Base-by-base conservation (phyloP, 202 grass and related monocot species). In the Saccharum hybrid region DNA sequence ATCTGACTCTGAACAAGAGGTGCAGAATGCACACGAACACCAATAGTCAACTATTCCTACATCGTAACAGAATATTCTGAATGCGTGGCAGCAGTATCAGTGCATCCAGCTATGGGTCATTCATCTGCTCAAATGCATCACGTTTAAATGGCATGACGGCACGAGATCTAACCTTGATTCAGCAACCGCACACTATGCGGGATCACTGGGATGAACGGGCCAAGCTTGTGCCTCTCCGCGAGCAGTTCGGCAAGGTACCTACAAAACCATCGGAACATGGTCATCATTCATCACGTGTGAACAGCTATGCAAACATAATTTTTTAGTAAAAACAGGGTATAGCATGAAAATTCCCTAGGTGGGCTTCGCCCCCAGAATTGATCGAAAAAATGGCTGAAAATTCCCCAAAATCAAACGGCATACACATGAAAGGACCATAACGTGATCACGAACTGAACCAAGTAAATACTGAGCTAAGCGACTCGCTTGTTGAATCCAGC, bases 181-280 rank as follows among this genome's bases (percentile, higher is more conserved):
- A 99, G 79, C 88, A 99, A 81, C 63, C 91, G 86, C 46, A 94
- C 79, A 75, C 93, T 84, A 83, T 99, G 83, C 13, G 96, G 91
- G 45, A 96, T 86, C 30, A 99, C 89, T 18, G 91, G 93, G 78
- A 96, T 46, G 78, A 99, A 99, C 48, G 96, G 96, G 60, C 72
- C 82, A 60, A 99, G 91, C 87, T 99, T 99, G 42, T 99, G 93
- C 78, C 93, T 90, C 88, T 99, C 96, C 3, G 93, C 91, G 14
- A 99, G 85, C 84, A 99, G 85, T 52, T 99, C 96, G 4, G 96
- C 82, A 23, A 99, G 93, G 87, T 99, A 96, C 86, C 96, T 99
- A 38, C 57, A 92, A 81, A 83, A 59, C 4, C 12, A 80, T 6
- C 2, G 41, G 5, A 8, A 52, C 4, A 80, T 10, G 49, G 21